Percentiles rank a stretch among this genome's conserved stretches.
phyloP scores from a whole-genome alignment of 2,329 filamentous ascomycete species.

The Penicillium paneum region DNA sequence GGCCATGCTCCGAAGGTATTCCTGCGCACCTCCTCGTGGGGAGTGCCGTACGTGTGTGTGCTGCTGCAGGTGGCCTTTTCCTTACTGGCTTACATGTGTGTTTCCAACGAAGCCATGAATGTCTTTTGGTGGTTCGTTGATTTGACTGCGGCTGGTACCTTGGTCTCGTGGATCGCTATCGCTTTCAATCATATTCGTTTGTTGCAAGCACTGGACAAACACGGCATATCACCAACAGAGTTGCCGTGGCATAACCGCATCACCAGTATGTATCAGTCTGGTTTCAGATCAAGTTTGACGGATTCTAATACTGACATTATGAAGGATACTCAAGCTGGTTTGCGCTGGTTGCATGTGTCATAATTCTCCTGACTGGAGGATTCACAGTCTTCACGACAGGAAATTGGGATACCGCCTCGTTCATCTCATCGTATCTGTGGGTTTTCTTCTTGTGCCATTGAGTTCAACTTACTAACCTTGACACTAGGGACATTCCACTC shows the following conservation, averaged over 20 bases:
- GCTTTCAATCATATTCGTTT: constrained; percentile 60
- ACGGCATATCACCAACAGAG: constrained; percentile 50
- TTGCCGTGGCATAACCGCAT: constrained; percentile 64
- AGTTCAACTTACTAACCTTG: background rate
- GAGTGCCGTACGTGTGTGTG: constrained; percentile 47
- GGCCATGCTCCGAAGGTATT: constrained; percentile 53
- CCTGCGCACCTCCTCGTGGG: constrained; percentile 33
- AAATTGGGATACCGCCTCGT: constrained; percentile 56
- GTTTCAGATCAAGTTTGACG: too few species aligned
- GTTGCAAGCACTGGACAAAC: constrained; percentile 53
- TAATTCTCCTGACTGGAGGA: constrained; percentile 68
- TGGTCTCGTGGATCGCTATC: constrained; percentile 63
- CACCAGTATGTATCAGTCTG: constrained; percentile 49
- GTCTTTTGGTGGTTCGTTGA: constrained; percentile 66
- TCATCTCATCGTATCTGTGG: constrained; percentile 63
- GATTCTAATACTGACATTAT: constrained; percentile 9
- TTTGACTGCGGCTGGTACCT: constrained; percentile 59
- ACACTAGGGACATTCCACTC: constrained; percentile 56
- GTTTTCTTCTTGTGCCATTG: constrained; percentile 28
- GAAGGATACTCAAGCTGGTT: constrained; percentile 59
- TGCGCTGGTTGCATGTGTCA: constrained; percentile 57
- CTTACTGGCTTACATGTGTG: constrained; percentile 47
- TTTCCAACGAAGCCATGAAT: constrained; percentile 52
- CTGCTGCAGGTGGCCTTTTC: constrained; percentile 41
- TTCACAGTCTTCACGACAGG: constrained; percentile 62